These are phyloP conservation scores for Hanseniaspora gamundiae DNA, from an alignment of 1,139 yeast genomes.

Conservation along the genomic window DNA sequence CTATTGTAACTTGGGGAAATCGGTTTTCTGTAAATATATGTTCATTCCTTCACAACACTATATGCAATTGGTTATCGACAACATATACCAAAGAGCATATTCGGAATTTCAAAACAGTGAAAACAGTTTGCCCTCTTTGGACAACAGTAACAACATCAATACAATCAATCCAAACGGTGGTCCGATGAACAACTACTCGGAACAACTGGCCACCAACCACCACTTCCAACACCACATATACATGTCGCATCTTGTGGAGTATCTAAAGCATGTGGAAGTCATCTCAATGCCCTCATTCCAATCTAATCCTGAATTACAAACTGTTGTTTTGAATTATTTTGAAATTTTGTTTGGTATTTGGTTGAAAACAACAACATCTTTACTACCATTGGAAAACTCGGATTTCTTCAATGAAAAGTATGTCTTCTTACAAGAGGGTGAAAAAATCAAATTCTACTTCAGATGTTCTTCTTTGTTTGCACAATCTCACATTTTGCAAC, in stretches of 20 bases:
- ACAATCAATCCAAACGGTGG: not conserved
- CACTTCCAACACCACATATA: slow-evolving; percentile 7
- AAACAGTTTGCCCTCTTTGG: slow-evolving; percentile 50
- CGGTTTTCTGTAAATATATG: slow-evolving; percentile 68
- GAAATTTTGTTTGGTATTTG: slow-evolving; percentile 54
- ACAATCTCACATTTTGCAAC: slow-evolving; percentile 57
- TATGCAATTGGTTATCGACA: slow-evolving; percentile 62
- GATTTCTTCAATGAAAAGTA: slow-evolving; percentile 43
- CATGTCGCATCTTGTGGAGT: slow-evolving; percentile 22
- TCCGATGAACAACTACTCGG: slow-evolving; percentile 4
- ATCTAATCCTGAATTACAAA: slow-evolving; percentile 40
- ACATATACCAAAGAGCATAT: slow-evolving; percentile 59
- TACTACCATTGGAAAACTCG: slow-evolving; percentile 5
- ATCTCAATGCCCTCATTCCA: slow-evolving; percentile 32
- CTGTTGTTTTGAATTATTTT: slow-evolving; percentile 57
- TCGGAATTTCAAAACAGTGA: slow-evolving; percentile 45
- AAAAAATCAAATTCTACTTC: slow-evolving; percentile 60
- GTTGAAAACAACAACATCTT: slow-evolving; percentile 36
- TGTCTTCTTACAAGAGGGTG: slow-evolving; percentile 35
- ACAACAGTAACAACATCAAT: slow-evolving; percentile 26
- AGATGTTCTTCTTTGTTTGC: slow-evolving; percentile 68
- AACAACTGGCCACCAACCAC: slow-evolving; percentile 13
- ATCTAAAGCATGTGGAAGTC: slow-evolving; percentile 26
- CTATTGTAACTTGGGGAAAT: slow-evolving; percentile 62
- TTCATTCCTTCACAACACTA: slow-evolving; percentile 74